Evolutionary conservation across 768 basidiomycete genomes (phyloP).

Genomic region (Coprinellus micaceus): DNA sequence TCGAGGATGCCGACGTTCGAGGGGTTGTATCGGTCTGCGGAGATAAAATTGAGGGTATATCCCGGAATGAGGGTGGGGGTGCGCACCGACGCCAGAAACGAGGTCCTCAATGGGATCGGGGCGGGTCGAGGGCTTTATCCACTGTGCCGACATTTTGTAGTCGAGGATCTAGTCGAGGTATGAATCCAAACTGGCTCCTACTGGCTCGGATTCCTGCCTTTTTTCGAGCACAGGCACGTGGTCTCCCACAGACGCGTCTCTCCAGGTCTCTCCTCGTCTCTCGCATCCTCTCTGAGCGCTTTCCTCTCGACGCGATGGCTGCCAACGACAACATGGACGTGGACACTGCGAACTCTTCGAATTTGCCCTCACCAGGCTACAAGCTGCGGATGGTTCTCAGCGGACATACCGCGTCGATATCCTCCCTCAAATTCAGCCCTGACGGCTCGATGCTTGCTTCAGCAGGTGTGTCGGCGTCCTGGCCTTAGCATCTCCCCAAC

Average conservation of each 20-base stretch:
- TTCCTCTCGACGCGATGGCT: constrained; percentile 1
- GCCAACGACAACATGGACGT: constrained; percentile 14
- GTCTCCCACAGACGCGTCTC: constrained; percentile 2
- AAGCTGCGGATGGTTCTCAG: constrained; percentile 58
- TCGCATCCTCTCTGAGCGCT: too few relatives aligned
- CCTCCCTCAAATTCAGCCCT: constrained; percentile 85
- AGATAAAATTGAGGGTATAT: constrained; percentile 8
- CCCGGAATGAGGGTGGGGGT: neutral
- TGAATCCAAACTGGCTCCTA: neutral
- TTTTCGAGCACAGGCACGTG: constrained; percentile 29
- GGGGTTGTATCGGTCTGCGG: constrained; percentile 94
- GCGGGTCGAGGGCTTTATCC: constrained; percentile 73
- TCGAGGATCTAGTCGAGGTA: constrained; percentile 11
- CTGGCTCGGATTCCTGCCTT: constrained; percentile 21
- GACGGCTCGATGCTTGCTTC: constrained; percentile 82
- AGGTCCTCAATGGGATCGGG: constrained; percentile 88
- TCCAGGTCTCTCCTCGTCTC: too few relatives aligned
- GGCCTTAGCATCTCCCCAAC: constrained; percentile 9
- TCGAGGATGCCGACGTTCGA: constrained; percentile 90
- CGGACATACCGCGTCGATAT: constrained; percentile 82
- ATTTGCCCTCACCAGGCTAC: constrained; percentile 37
- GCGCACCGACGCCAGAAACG: constrained; percentile 84
- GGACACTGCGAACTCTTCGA: neutral
- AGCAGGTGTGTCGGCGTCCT: constrained; percentile 54
- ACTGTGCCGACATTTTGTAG: constrained; percentile 50